These are phyloP conservation scores for Clitoria ternatea DNA, from an alignment of 306 rosid genomes.

Conservation along the genomic window DNA sequence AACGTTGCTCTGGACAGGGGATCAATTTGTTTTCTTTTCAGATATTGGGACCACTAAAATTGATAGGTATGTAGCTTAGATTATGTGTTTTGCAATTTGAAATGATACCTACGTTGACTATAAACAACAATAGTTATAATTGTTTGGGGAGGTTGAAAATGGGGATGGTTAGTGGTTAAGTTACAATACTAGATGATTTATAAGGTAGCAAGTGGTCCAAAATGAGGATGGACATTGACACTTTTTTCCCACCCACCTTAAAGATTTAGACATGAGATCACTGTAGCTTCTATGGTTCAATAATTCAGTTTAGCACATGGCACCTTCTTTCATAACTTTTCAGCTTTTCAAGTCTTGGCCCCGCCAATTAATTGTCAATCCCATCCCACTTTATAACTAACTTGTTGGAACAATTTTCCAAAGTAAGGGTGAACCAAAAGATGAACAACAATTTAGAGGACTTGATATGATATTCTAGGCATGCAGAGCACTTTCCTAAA, in stretches of 20 bases:
- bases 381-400: conserved; percentile 39
- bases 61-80: too few relatives aligned
- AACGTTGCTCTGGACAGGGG: not conserved
- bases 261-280: conserved; percentile 50
- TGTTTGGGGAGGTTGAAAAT: not conserved
- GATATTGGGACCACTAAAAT: not conserved
- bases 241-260: conserved; percentile 25
- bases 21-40: not conserved
- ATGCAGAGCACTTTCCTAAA: too few relatives aligned
- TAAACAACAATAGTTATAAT: not conserved
- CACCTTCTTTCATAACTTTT: conserved; percentile 28
- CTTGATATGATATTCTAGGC: too few relatives aligned
- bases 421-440: too few relatives aligned
- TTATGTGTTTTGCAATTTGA: not conserved
- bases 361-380: conserved; percentile 41
- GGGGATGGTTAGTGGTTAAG: not conserved
- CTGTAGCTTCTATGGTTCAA: conserved; percentile 36
- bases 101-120: conserved; percentile 5
- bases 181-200: conserved; percentile 30
- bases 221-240: conserved; percentile 9
- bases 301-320: conserved; percentile 70
- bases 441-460: too few relatives aligned
- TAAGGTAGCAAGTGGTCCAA: conserved; percentile 39
- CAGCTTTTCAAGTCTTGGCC: conserved; percentile 36
- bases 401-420: too few relatives aligned